Conservation (phyloP, 352 stramenopile species). For the Phytophthora ramorum region DNA sequence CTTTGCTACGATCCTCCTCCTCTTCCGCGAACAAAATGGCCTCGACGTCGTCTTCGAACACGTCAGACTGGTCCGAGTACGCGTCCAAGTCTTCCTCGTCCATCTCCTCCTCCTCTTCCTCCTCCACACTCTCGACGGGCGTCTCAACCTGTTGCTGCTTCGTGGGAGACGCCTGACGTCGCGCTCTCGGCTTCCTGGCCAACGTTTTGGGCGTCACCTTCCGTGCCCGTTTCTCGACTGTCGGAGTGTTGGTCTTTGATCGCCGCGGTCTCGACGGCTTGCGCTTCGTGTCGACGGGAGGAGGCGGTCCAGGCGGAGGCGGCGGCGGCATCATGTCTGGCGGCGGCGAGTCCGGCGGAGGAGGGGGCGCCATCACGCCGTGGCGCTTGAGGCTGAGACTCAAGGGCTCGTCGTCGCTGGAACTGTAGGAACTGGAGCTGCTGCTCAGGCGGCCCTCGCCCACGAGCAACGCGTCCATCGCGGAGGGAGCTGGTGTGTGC, state of each 20-base stretch:
- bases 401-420: slow-evolving; percentile 49
- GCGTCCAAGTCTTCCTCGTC: slow-evolving; percentile 53
- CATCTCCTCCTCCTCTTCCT: slow-evolving; percentile 17
- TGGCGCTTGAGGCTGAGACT: slow-evolving; percentile 25
- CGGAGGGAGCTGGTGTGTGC: background rate
- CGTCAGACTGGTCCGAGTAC: slow-evolving; percentile 70
- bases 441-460: slow-evolving; percentile 31
- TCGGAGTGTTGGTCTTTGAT: slow-evolving; percentile 14
- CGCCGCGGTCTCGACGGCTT: slow-evolving; percentile 24
- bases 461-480: slow-evolving; percentile 37
- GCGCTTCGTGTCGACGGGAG: slow-evolving; percentile 34
- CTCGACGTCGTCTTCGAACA: slow-evolving; percentile 82
- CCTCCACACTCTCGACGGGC: slow-evolving; percentile 46
- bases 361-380: slow-evolving; percentile 30
- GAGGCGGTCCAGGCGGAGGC: slow-evolving; percentile 42
- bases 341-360: slow-evolving; percentile 37
- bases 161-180: slow-evolving; percentile 10
- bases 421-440: slow-evolving; percentile 53
- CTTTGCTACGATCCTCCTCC: slow-evolving; percentile 48
- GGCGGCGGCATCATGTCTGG: slow-evolving; percentile 28
- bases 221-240: slow-evolving; percentile 22
- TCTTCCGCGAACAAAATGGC: slow-evolving; percentile 65
- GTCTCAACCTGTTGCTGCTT: slow-evolving; percentile 14
- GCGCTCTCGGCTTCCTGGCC: slow-evolving; percentile 8
- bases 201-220: background rate